Evolutionary conservation across 257 asterid genomes (phyloP), one percentile per base, ranked within the genome.

Genomic region (Cynanchum wilfordii): DNA sequence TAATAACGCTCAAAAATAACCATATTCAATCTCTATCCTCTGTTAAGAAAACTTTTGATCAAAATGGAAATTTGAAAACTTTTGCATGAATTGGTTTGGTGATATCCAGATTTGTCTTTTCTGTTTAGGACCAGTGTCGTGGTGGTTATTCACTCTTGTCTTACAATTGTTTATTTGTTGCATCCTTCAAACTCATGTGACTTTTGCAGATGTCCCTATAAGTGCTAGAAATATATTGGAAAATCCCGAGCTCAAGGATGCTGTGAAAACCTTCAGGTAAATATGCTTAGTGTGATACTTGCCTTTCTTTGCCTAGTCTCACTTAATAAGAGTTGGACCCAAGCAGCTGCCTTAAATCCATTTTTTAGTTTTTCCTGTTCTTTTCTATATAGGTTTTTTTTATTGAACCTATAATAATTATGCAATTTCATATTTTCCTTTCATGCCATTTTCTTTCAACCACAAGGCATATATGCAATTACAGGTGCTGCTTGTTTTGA

Each of bases 141-240:
- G 24, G 27, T 63, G 12, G 42, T 33, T 62, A 33, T 30, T 62
- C 36, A 57, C 22, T 33, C 27, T 5, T 16, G 68, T 56, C 29
- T 36, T 55, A 33, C 52, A 5, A 42, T 11, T 29, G 40, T 33
- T 10, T 52, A 59, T 2, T 71, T 40, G 30, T 69, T 49, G 70
- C 74, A 59, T 74, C 58, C 63, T 77, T 70, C 59, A 62, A 38
- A 51, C 76, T 74, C 29, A 69, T 74, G 24, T 80, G 79, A 55
- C 69, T 77, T 80, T 59, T 73, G 68, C 90, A 94, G 97, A 70
- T 78, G 90, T 87, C 81, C 91, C 97, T 69, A 62, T 91, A 52
- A 73, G 93, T 82, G 84, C 98, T 16, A 86, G 97, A 82, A 94
- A 94, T 80, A 94, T 94, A 82, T 84, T 94, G 77, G 97, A 90